These are phyloP conservation scores for Rhodocollybia butyracea DNA, from an alignment of 768 basidiomycete genomes.

Conservation along the genomic window DNA sequence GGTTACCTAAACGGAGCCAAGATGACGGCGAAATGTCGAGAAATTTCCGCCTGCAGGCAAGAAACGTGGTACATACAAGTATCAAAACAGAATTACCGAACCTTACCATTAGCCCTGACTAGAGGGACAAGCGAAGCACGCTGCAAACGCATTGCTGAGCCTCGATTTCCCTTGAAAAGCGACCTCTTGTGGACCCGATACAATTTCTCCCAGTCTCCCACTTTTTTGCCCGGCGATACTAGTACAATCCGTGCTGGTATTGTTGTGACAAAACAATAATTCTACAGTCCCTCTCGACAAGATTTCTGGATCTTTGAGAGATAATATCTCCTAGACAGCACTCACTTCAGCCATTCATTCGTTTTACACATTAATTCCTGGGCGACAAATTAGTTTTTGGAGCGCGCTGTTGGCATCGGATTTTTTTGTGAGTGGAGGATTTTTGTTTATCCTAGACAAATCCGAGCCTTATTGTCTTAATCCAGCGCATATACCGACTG, in stretches of 20 bases:
- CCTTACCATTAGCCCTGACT: slow-evolving; percentile 30
- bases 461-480: too few species aligned
- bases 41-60: slow-evolving; percentile 70
- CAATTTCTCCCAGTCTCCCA: slow-evolving; percentile 24
- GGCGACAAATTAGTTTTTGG: too few species aligned
- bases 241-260: slow-evolving; percentile 2
- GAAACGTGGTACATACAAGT: slow-evolving; percentile 59
- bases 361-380: not conserved
- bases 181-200: slow-evolving; percentile 42
- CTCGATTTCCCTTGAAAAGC: slow-evolving; percentile 49
- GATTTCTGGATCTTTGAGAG: slow-evolving; percentile 14
- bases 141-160: slow-evolving; percentile 42
- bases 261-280: slow-evolving; percentile 4
- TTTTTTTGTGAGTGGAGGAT: too few species aligned
- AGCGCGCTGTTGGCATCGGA: too few species aligned
- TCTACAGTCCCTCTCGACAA: not conserved
- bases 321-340: slow-evolving; percentile 10
- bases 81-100: slow-evolving; percentile 55
- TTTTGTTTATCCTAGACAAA: too few species aligned
- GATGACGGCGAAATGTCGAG: slow-evolving; percentile 36
- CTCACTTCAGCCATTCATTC: slow-evolving; percentile 25
- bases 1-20: slow-evolving; percentile 40
- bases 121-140: slow-evolving; percentile 53
- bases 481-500: too few species aligned
- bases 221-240: slow-evolving; percentile 6